phyloP scores from a whole-genome alignment of 148 eudicot species.

The Fagopyrum esculentum region DNA sequence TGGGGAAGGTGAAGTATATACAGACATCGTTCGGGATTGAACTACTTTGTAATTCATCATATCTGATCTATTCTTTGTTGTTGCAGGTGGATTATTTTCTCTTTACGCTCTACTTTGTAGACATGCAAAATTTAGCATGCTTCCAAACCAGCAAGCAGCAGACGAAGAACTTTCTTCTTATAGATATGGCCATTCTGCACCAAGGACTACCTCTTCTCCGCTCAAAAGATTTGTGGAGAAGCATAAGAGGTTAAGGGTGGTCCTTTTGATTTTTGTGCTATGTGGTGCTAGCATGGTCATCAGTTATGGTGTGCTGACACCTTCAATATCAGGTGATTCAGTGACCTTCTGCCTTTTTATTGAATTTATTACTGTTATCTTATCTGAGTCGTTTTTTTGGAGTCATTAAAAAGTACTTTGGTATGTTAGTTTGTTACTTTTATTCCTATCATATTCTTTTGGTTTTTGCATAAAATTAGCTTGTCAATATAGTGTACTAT shows the following conservation, averaged over 20 bases:
- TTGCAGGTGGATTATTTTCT: constrained; percentile 47
- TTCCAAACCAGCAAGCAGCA: constrained; percentile 32
- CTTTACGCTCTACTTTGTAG: constrained; percentile 48
- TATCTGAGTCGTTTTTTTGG: not conserved
- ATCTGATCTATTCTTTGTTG: not conserved
- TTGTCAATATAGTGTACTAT: not conserved
- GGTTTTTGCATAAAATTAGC: not conserved
- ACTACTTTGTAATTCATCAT: not conserved
- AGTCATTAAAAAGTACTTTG: not conserved
- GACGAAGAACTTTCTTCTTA: constrained; percentile 40
- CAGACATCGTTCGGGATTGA: not conserved
- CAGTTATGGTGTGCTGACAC: constrained; percentile 71
- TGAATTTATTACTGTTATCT: not conserved
- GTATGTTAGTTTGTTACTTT: not conserved
- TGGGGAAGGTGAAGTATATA: constrained; percentile 38
- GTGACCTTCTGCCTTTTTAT: not conserved
- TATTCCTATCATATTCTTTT: not conserved
- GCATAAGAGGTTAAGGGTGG: constrained; percentile 44
- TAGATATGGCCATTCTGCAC: constrained; percentile 12
- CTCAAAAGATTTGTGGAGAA: constrained; percentile 47
- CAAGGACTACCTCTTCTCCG: constrained; percentile 14
- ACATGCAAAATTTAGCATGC: constrained; percentile 43
- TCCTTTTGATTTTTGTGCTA: constrained; percentile 58
- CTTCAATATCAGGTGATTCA: constrained; percentile 66
- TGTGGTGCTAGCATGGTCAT: constrained; percentile 81